Evolutionary conservation across 345 rosid genomes (phyloP).

Genomic region (Bruguiera gymnorhiza): DNA sequence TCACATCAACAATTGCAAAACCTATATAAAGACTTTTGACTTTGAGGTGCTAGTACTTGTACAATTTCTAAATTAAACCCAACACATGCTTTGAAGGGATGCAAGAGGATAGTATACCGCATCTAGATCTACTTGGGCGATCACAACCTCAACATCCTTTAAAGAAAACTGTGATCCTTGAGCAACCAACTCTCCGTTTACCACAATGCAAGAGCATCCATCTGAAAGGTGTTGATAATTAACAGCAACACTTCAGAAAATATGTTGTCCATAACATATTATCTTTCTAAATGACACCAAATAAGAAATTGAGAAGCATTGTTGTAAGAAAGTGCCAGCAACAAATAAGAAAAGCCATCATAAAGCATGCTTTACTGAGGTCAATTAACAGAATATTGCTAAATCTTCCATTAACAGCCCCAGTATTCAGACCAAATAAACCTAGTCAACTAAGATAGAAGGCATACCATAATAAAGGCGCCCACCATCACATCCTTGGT

Average conservation of each 20-base stretch:
- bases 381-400: background rate
- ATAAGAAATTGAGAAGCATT: background rate
- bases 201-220: slow-evolving; percentile 81
- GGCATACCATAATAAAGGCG: slow-evolving; percentile 80
- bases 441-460: background rate
- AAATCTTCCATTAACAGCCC: background rate
- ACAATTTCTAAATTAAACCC: background rate
- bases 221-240: slow-evolving; percentile 36
- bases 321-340: background rate
- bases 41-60: background rate
- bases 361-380: background rate
- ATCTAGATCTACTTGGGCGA: slow-evolving; percentile 86
- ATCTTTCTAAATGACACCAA: background rate
- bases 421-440: background rate
- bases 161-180: slow-evolving; percentile 93
- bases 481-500: slow-evolving; percentile 95
- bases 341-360: background rate
- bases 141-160: slow-evolving; percentile 84
- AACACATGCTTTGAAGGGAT: background rate
- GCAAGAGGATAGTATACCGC: slow-evolving; percentile 50
- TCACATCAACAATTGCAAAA: background rate
- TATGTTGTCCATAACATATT: background rate
- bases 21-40: background rate
- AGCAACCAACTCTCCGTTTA: slow-evolving; percentile 80
- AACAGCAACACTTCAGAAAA: slow-evolving; percentile 1